Evolutionary conservation across 805 yeast genomes (phyloP).

Genomic region (Starmerella roubikii): DNA sequence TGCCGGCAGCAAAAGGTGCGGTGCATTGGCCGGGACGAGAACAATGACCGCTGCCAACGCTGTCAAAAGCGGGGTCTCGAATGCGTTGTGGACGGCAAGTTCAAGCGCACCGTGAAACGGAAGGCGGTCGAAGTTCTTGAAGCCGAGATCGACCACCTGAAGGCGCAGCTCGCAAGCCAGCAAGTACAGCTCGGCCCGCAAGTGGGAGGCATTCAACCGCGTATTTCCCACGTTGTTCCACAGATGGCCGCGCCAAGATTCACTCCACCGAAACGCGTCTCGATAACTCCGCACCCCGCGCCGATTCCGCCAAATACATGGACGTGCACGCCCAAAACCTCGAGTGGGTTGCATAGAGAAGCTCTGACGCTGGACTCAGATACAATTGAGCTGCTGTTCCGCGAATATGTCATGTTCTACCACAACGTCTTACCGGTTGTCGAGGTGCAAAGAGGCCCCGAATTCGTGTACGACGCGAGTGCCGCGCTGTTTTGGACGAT

Average conservation of each 20-base stretch:
- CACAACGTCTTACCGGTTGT: slow-evolving; percentile 83
- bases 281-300: not conserved
- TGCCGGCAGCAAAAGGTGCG: slow-evolving; percentile 80
- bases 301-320: slow-evolving; percentile 11
- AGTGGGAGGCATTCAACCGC: not conserved
- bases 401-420: slow-evolving; percentile 61
- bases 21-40: slow-evolving; percentile 32
- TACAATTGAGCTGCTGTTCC: slow-evolving; percentile 47
- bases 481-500: slow-evolving; percentile 92
- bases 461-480: slow-evolving; percentile 58
- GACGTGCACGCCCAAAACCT: slow-evolving; percentile 49
- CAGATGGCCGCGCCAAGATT: not conserved
- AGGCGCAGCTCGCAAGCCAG: slow-evolving; percentile 26
- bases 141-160: slow-evolving; percentile 57
- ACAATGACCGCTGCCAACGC: slow-evolving; percentile 64
- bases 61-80: slow-evolving; percentile 56
- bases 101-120: slow-evolving; percentile 79
- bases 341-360: slow-evolving; percentile 32
- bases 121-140: slow-evolving; percentile 41
- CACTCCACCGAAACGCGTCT: not conserved
- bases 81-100: slow-evolving; percentile 67
- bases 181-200: not conserved
- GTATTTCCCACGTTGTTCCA: not conserved
- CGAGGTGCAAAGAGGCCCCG: slow-evolving; percentile 71
- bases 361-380: slow-evolving; percentile 47